Evolutionary conservation across 371 early-diverging fungal species (phyloP).

Genomic region (Lichtheimia hyalospora): DNA sequence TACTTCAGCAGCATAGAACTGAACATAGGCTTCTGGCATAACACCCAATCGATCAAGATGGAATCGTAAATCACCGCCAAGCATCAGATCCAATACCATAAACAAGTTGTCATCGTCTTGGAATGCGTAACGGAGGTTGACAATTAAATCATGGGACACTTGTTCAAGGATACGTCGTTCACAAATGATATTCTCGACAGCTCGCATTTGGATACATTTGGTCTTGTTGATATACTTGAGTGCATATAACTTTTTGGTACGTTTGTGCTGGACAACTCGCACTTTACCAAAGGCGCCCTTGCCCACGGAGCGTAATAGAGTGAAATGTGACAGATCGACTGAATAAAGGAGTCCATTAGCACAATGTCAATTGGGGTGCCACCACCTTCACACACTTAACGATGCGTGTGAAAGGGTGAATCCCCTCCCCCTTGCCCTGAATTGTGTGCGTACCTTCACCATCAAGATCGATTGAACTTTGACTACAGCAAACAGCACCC

Average conservation of each 20-base stretch:
- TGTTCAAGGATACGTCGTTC: conserved; percentile 57
- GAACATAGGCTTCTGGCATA: conserved; percentile 69
- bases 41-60: conserved; percentile 64
- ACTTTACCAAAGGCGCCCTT: conserved; percentile 79
- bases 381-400: not conserved
- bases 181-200: conserved; percentile 53
- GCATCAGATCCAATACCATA: conserved; percentile 76
- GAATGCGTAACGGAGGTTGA: conserved; percentile 76
- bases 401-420: too few species aligned
- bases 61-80: conserved; percentile 88
- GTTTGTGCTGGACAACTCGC: conserved; percentile 81
- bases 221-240: conserved; percentile 59
- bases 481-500: conserved; percentile 45
- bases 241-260: conserved; percentile 51
- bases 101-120: conserved; percentile 79
- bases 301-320: conserved; percentile 63
- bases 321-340: conserved; percentile 68
- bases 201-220: conserved; percentile 54
- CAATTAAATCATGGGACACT: conserved; percentile 46
- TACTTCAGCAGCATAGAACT: conserved; percentile 76
- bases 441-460: conserved; percentile 33
- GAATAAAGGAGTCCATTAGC: not conserved
- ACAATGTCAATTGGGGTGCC: not conserved
- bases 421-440: not conserved
- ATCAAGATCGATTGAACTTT: conserved; percentile 38